Percentiles rank a stretch among this genome's conserved stretches.
These are phyloP conservation scores for Penicillium arizonense DNA, from an alignment of 495 filamentous ascomycete species.

Conservation along the genomic window DNA sequence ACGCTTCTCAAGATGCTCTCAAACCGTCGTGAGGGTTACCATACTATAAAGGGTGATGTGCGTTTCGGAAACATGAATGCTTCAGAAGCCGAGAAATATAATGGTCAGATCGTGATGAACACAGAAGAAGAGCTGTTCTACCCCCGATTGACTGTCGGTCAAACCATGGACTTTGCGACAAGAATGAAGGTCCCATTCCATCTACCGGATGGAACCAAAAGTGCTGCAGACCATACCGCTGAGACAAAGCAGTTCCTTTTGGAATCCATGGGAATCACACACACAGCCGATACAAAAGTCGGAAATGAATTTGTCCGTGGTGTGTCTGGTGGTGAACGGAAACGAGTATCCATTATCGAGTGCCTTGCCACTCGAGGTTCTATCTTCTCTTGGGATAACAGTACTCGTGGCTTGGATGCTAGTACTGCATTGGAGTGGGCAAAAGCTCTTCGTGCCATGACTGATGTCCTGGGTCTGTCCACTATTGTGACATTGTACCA, in stretches of 20 bases:
- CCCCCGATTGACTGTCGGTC: conserved; percentile 63
- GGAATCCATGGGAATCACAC: conserved; percentile 70
- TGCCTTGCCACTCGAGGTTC: conserved; percentile 58
- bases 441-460: conserved; percentile 46
- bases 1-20: conserved; percentile 61
- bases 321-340: conserved; percentile 79
- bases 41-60: conserved; percentile 49
- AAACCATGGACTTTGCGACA: conserved; percentile 69
- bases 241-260: conserved; percentile 65
- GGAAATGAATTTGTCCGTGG: conserved; percentile 79
- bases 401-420: conserved; percentile 60
- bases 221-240: conserved; percentile 45
- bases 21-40: conserved; percentile 61
- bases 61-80: conserved; percentile 56
- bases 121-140: conserved; percentile 72
- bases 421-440: conserved; percentile 55
- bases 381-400: conserved; percentile 61
- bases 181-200: conserved; percentile 32
- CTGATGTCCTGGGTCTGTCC: conserved; percentile 42
- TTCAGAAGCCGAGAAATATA: conserved; percentile 55
- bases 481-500: conserved; percentile 57
- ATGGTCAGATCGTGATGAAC: conserved; percentile 69
- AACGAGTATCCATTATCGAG: conserved; percentile 67
- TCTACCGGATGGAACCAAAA: conserved; percentile 33
- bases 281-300: conserved; percentile 75